A percentile compares a stretch with the other conserved stretches of the same genome.
Evolutionary conservation across 2,329 filamentous ascomycete species (phyloP).

Genomic region (Aspergillus ustus): DNA sequence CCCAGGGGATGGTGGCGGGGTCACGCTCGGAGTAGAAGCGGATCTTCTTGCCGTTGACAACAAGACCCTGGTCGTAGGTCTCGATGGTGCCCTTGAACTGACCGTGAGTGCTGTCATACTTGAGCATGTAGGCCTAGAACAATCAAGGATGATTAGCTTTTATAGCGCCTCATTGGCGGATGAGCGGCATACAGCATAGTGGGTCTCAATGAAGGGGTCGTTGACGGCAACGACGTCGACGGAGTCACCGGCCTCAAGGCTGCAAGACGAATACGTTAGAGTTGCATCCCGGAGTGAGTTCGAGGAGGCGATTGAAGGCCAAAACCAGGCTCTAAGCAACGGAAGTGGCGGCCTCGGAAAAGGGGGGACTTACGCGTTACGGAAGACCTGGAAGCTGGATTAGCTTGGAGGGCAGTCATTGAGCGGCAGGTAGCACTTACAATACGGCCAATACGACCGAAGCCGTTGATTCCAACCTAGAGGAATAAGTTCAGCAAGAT

Average conservation of each 20-base stretch:
- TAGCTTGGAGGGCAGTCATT: slow-evolving; percentile 25
- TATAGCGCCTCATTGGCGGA: neutral
- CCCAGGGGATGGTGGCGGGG: slow-evolving; percentile 89
- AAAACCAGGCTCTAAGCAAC: neutral
- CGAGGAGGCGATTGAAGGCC: neutral
- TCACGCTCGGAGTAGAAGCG: slow-evolving; percentile 94
- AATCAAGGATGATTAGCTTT: slow-evolving; percentile 9
- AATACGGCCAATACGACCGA: slow-evolving; percentile 99
- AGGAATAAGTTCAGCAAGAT: slow-evolving; percentile 15
- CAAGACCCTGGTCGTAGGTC: slow-evolving; percentile 72
- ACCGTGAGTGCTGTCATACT: slow-evolving; percentile 98
- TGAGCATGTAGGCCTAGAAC: slow-evolving; percentile 95
- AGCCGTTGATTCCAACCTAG: slow-evolving; percentile 97
- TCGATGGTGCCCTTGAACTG: slow-evolving; percentile 91
- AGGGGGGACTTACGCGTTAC: slow-evolving; percentile 74
- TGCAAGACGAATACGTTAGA: slow-evolving; percentile 37
- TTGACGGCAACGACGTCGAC: slow-evolving; percentile 96
- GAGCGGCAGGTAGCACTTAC: slow-evolving; percentile 45
- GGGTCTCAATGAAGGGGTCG: slow-evolving; percentile 97
- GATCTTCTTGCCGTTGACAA: slow-evolving; percentile 93
- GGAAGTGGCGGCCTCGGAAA: neutral
- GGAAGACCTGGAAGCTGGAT: slow-evolving; percentile 70
- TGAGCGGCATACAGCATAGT: slow-evolving; percentile 83
- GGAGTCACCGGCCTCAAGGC: slow-evolving; percentile 76
- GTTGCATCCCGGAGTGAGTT: neutral